Evolutionary conservation across 1,139 yeast species (phyloP).

Genomic region (Suhomyces anneliseae): DNA sequence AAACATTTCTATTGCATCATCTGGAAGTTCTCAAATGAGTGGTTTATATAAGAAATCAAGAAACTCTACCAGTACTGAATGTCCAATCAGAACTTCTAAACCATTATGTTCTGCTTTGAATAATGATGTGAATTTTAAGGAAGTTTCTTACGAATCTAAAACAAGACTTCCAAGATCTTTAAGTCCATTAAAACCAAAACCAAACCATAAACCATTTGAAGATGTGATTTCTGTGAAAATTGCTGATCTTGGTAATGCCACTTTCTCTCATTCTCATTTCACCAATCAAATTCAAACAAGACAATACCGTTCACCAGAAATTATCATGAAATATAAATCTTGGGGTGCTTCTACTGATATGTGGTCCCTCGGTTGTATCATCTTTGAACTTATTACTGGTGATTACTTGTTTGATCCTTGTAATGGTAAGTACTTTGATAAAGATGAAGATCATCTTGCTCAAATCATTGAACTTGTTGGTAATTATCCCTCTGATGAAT

Average conservation of each 20-base stretch:
- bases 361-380: slow-evolving; percentile 82
- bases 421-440: slow-evolving; percentile 57
- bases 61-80: slow-evolving; percentile 23
- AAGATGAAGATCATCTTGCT: slow-evolving; percentile 86
- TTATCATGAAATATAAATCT: slow-evolving; percentile 56
- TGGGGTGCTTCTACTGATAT: slow-evolving; percentile 88
- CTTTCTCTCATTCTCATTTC: slow-evolving; percentile 70
- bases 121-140: slow-evolving; percentile 23
- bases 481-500: slow-evolving; percentile 51
- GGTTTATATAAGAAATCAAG: slow-evolving; percentile 25
- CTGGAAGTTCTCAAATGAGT: slow-evolving; percentile 6
- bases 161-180: slow-evolving; percentile 6
- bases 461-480: slow-evolving; percentile 73
- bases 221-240: slow-evolving; percentile 46
- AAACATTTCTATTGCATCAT: slow-evolving; percentile 7
- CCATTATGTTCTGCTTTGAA: slow-evolving; percentile 26
- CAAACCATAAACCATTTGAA: slow-evolving; percentile 1
- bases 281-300: slow-evolving; percentile 86
- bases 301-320: slow-evolving; percentile 84
- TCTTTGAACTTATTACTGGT: slow-evolving; percentile 80
- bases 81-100: slow-evolving; percentile 33
- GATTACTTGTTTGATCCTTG: slow-evolving; percentile 85
- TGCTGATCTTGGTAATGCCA: slow-evolving; percentile 87
- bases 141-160: slow-evolving; percentile 10
- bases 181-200: not conserved